Conservation (phyloP, 805 yeast genomes). For the Cyberlindnera euphorbiae region DNA sequence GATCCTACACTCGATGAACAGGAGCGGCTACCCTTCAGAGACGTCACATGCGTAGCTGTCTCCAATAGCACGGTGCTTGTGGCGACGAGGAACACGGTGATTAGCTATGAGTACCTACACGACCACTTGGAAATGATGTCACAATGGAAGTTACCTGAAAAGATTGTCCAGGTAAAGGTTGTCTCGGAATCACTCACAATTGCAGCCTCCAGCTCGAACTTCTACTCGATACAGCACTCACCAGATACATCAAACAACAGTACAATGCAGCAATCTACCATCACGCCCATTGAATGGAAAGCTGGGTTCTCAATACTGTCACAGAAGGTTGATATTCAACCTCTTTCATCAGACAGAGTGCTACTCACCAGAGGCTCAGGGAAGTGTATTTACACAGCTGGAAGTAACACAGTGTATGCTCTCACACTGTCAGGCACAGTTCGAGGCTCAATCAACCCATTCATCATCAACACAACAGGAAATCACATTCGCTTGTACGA, state of each 20-base stretch:
- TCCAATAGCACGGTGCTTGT: conserved; percentile 7
- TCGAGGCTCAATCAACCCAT: conserved; percentile 6
- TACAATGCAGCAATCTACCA: no score
- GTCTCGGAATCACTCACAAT: conserved; percentile 17
- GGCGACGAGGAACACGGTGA: conserved; percentile 15
- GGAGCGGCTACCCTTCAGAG: conserved; percentile 19
- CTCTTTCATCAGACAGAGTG: background rate
- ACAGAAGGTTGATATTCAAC: conserved; percentile 1
- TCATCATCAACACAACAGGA: conserved; percentile 10
- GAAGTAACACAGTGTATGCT: background rate
- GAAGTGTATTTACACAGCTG: conserved; percentile 1
- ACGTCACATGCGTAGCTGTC: conserved; percentile 10
- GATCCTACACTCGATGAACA: conserved; percentile 13
- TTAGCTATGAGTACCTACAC: conserved; percentile 13
- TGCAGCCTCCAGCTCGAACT: conserved; percentile 23
- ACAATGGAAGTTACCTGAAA: conserved; percentile 27
- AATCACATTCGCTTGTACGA: conserved; percentile 10
- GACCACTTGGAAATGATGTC: conserved; percentile 24
- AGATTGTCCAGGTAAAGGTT: conserved; percentile 21
- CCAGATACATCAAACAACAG: no score
- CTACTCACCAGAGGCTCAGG: conserved; percentile 11
- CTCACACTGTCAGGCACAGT: conserved; percentile 4
- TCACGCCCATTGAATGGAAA: conserved; percentile 11
- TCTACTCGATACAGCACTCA: conserved; percentile 12
- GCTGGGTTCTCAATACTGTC: conserved; percentile 11